Evolutionary conservation across 2,329 filamentous ascomycete species (phyloP), one percentile per base, ranked within the genome.

Genomic region (Aspergillus sp.): DNA sequence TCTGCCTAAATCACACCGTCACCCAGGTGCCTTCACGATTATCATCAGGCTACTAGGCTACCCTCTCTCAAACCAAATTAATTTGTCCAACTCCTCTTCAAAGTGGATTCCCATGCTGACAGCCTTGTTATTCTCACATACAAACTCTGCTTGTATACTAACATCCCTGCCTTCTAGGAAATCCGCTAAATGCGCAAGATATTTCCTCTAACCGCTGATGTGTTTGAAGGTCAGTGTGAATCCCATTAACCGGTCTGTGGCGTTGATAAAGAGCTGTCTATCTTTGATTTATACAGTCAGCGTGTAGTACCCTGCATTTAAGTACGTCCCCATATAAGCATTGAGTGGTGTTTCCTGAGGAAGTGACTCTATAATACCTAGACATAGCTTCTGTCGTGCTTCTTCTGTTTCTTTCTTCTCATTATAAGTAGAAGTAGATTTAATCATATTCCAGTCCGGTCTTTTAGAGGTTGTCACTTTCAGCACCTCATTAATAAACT

Each of bases 201-300:
- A 64, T 27, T 54, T 50, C 4, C 47, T 59, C 42, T 59, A 49
- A 27, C 53, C 45, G 12, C 41, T 37, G 33, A 64, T 36, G 46
- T 66, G 61, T 27, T 65, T 58, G 28, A 66, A 60, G 4, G 39
- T 54, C n/a, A 65, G 40, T 7, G 49, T 54, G 43, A 62, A 64
- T 6, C 53, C 50, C 39, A 57, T 53, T 1, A 58, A 61, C 6
- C 64, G 54, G 49, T 67, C 64, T 6, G 48, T 55, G 13, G 60
- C 60, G 42, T 67, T 58, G 27, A 66, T 47, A 37, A 62, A 64
- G 3, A 67, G 48, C 33, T 41, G 28, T 4, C 48, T 44, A 12
- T 59, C 54, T 39, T 46, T 54, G 27, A 57, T 45, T 31, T 58
- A 39, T 7, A 65, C 50, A 9, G 36, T 44, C 36, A 66, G 39